These are phyloP conservation scores for Phytopythium vexans DNA, from an alignment of 352 stramenopile species.

Conservation along the genomic window DNA sequence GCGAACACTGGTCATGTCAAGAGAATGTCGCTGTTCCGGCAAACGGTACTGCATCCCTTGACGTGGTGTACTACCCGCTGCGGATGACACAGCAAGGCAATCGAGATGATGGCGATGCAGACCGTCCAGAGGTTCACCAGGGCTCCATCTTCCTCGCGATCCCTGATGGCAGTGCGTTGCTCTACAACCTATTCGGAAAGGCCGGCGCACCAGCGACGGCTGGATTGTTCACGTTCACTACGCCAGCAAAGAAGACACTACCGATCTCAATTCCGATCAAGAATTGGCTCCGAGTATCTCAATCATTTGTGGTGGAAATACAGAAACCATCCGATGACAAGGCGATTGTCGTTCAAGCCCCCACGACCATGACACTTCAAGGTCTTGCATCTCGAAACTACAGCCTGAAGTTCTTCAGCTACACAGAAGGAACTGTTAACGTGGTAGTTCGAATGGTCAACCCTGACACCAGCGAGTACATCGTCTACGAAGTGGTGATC, in stretches of 20 bases:
- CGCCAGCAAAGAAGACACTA: slow-evolving; percentile 77
- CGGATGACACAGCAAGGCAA: slow-evolving; percentile 72
- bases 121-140: slow-evolving; percentile 51
- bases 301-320: slow-evolving; percentile 79
- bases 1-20: slow-evolving; percentile 82
- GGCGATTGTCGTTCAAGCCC: slow-evolving; percentile 61
- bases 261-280: slow-evolving; percentile 67
- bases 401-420: slow-evolving; percentile 87
- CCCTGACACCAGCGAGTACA: slow-evolving; percentile 78
- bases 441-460: slow-evolving; percentile 83
- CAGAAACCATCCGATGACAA: slow-evolving; percentile 29
- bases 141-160: slow-evolving; percentile 90
- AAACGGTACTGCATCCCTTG: slow-evolving; percentile 53
- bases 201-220: slow-evolving; percentile 49
- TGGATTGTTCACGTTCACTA: slow-evolving; percentile 38
- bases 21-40: slow-evolving; percentile 81
- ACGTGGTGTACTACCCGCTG: slow-evolving; percentile 79
- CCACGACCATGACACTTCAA: slow-evolving; percentile 66
- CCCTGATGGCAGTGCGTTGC: slow-evolving; percentile 82
- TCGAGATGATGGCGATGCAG: slow-evolving; percentile 11
- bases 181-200: slow-evolving; percentile 86
- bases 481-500: slow-evolving; percentile 61
- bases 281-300: slow-evolving; percentile 87
- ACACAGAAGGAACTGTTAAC: slow-evolving; percentile 62
- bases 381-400: slow-evolving; percentile 63